These are phyloP conservation scores for Cichorium intybus DNA, from an alignment of 140 eudicot species.

Conservation along the genomic window DNA sequence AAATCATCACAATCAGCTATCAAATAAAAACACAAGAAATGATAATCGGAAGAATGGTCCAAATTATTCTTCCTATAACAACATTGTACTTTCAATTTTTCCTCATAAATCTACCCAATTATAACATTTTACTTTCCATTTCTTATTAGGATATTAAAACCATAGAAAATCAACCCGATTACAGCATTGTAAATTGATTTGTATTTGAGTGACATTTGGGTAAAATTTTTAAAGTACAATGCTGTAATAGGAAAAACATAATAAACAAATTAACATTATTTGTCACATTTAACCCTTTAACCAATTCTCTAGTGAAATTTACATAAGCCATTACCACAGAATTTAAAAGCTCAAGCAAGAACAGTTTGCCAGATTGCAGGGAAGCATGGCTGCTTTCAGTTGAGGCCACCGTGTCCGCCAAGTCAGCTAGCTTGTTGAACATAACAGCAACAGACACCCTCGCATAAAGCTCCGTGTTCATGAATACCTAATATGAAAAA, in stretches of 20 bases:
- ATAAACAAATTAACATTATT: no score
- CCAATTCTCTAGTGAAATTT: background rate
- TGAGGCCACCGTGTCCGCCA: constrained; percentile 44
- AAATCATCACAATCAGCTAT: constrained; percentile 5
- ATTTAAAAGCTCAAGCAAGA: constrained; percentile 78
- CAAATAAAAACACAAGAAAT: background rate
- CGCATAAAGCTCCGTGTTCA: constrained; percentile 97
- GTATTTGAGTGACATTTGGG: background rate
- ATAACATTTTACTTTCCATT: background rate
- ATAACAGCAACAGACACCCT: constrained; percentile 96
- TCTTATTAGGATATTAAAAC: background rate
- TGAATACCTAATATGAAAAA: constrained; percentile 48
- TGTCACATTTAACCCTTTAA: no score
- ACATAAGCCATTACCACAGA: constrained; percentile 46
- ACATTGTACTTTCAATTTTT: no score
- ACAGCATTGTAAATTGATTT: no score
- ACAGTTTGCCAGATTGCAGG: constrained; percentile 77
- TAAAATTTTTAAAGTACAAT: background rate
- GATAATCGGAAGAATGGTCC: background rate
- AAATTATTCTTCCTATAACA: no score
- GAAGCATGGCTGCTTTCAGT: constrained; percentile 39
- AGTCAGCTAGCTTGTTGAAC: constrained; percentile 77
- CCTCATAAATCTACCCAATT: no score
- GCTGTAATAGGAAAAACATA: background rate
- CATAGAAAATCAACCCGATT: background rate